Evolutionary conservation across 768 basidiomycete genomes (phyloP), one percentile per base, ranked within the genome.

Genomic region (Termitomyces sp.): DNA sequence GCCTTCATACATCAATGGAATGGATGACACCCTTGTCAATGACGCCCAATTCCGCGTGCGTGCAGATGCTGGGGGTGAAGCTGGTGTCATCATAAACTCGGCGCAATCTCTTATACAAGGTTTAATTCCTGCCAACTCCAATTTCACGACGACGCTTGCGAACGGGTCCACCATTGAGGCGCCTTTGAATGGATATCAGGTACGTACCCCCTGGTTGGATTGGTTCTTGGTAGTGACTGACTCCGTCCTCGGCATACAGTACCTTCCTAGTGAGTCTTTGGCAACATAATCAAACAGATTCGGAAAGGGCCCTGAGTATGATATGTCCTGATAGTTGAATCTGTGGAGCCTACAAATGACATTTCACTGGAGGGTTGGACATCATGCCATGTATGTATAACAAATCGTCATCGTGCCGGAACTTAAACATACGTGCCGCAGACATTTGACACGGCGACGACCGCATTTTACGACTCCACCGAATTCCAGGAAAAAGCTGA

Each of bases 61-160:
- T 16, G 88, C 89, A 1, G 88, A 90, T 66, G 81, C 79, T 25
- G 85, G 85, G 6, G 86, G 82, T 16, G 88, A 91, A 68, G 80
- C 78, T 16, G 80, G 76, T 33, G 84, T 86, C n/a, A 83, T 85
- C 40, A 76, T 76, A 56, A 82, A 88, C 60, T 84, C 85, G 5
- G 84, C 87, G 10, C 70, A 80, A 23, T 85, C 89, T 0, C 67
- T 90, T 48, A 68, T 85, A 10, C 89, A 91, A 65, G 89, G 88
- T 12, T 64, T 91, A 41, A 86, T 79, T 70, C 88, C 87, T 2
- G 67, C 72, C 2, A 80, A 76, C 5, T 25, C 59, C 13, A 60
- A 65, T 22, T 79, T 78, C 46, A 80, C 71, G 18, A 80, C 74
- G 13, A 80, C 78, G 0, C 73, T 91, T n/a, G 84, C 88, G 1